Percentiles rank a stretch among this genome's conserved stretches.
Conservation (phyloP, 331 rosid genomes). For the Pyrus hybrid region DNA sequence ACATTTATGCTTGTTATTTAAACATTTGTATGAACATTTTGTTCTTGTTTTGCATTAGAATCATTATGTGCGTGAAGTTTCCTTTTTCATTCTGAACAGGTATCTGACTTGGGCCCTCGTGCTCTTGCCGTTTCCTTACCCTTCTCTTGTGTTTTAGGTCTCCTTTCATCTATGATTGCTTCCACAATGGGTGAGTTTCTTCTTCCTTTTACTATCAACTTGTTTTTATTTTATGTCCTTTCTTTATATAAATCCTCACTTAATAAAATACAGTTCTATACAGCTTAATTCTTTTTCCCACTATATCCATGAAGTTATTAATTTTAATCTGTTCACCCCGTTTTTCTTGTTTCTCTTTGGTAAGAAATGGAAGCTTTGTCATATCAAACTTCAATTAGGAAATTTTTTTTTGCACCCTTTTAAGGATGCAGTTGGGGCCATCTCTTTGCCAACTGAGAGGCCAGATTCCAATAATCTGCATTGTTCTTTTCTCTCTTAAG, state of each 20-base stretch:
- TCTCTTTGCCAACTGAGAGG: neutral
- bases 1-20: neutral
- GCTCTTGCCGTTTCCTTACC: conserved; percentile 47
- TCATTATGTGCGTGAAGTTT: neutral
- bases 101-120: conserved; percentile 38
- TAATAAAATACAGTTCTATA: neutral
- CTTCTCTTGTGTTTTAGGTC: conserved; percentile 39
- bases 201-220: neutral
- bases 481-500: no score
- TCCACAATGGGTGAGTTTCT: conserved; percentile 41
- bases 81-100: conserved; percentile 24
- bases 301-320: neutral
- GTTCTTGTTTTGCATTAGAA: neutral
- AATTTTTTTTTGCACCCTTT: neutral
- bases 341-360: neutral
- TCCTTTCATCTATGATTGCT: conserved; percentile 41
- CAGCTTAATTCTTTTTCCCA: neutral
- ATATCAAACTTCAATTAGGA: neutral
- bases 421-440: neutral
- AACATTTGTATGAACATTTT: neutral
- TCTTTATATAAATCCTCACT: neutral
- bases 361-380: neutral
- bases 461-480: no score
- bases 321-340: neutral
- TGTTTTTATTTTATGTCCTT: neutral